Percentiles rank a stretch among this genome's conserved stretches.
Conservation (phyloP, 2,329 filamentous ascomycete species). For the Fusarium annulatum region DNA sequence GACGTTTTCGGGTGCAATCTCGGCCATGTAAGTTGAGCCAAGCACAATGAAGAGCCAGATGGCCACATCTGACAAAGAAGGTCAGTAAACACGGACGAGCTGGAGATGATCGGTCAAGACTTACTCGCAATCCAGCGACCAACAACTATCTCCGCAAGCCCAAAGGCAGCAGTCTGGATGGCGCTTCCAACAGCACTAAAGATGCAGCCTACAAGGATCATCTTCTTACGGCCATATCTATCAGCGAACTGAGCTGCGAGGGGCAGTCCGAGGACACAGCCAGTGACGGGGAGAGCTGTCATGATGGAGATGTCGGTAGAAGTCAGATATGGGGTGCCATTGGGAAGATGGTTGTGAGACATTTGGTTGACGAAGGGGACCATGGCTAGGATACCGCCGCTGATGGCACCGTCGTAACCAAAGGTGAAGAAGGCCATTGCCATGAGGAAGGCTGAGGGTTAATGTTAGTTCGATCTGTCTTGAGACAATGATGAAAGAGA, state of each 20-base stretch:
- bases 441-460: not conserved
- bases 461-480: not conserved
- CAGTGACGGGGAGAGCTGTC: not conserved
- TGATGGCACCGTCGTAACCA: not conserved
- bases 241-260: not conserved
- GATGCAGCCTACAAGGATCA: not conserved
- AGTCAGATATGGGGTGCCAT: not conserved
- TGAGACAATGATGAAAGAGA: rapidly evolving
- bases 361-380: not conserved
- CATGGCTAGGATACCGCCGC: not conserved
- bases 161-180: not conserved
- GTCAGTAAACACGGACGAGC: not conserved
- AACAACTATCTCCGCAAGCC: not conserved
- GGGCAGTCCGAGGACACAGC: not conserved
- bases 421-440: conserved; percentile 1
- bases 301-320: not conserved
- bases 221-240: not conserved
- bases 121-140: not conserved
- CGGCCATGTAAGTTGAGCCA: not conserved
- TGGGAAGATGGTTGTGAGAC: not conserved
- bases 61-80: not conserved
- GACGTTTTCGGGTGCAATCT: not conserved
- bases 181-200: not conserved
- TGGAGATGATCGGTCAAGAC: rapidly evolving
- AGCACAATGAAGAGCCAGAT: not conserved